Evolutionary conservation across 192 early-diverging fungal genomes (phyloP).

Genomic region (Oehlia diaphana): DNA sequence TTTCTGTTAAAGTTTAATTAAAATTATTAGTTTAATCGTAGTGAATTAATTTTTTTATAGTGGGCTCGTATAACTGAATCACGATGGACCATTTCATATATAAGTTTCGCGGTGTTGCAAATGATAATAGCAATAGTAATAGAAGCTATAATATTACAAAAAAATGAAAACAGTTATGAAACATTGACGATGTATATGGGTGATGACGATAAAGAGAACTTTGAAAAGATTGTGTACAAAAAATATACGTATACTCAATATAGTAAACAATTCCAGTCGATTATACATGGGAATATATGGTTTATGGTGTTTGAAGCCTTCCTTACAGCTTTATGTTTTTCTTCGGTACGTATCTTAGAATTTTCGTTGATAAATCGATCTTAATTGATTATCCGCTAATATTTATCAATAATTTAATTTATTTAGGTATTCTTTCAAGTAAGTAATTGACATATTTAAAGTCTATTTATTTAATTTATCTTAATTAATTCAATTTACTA

Average conservation of each 20-base stretch:
- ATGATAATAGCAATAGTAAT: constrained; percentile 5
- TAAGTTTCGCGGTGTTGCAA: constrained; percentile 11
- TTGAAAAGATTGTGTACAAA: background rate
- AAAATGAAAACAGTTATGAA: background rate
- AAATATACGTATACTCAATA: constrained; percentile 15
- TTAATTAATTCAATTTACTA: background rate
- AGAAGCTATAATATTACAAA: constrained; percentile 1
- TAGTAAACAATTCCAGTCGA: background rate
- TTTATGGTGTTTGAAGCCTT: constrained; percentile 29
- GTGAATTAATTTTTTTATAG: background rate
- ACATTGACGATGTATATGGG: background rate
- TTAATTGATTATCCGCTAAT: background rate
- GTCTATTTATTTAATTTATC: background rate
- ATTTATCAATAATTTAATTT: background rate
- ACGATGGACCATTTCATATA: constrained; percentile 14
- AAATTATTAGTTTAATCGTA: background rate
- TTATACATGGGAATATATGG: constrained; percentile 20
- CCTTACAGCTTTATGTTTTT: constrained; percentile 1
- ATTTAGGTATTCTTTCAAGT: constrained; percentile 26
- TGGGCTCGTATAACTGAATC: background rate
- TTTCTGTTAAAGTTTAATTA: background rate
- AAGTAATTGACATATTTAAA: background rate
- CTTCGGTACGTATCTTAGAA: constrained; percentile 5
- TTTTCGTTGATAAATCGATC: background rate
- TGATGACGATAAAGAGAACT: background rate